phyloP scores from a whole-genome alignment of 176 grass and related monocot genomes.

The Phyllostachys edulis region DNA sequence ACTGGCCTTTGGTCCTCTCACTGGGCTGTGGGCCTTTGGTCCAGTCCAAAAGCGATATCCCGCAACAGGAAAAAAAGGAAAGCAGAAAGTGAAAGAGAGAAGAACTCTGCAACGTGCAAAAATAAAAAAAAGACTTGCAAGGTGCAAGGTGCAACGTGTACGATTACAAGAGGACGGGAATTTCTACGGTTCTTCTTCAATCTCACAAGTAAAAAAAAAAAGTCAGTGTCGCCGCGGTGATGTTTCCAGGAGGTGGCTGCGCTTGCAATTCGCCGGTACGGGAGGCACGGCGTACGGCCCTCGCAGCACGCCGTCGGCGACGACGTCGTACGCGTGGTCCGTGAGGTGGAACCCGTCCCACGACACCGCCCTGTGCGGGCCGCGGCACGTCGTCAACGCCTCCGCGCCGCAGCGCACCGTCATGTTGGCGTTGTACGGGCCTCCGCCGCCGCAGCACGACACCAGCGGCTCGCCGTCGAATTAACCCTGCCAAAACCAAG shows the following conservation, averaged over 20 bases:
- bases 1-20: neutral
- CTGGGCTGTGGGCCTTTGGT: neutral
- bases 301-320: constrained; percentile 26
- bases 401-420: neutral
- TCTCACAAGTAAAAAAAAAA: neutral
- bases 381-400: neutral
- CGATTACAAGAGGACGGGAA: neutral
- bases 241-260: neutral
- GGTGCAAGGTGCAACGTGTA: neutral
- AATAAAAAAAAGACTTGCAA: neutral
- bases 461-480: constrained; percentile 27
- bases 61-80: neutral
- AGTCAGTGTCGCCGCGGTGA: neutral
- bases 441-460: constrained; percentile 45
- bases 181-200: neutral
- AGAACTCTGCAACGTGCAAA: no score
- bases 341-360: constrained; percentile 62
- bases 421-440: constrained; percentile 27
- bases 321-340: constrained; percentile 35
- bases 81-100: no score
- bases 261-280: constrained; percentile 6
- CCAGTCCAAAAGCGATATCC: neutral
- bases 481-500: neutral
- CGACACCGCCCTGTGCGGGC: constrained; percentile 29
- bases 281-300: constrained; percentile 36